Evolutionary conservation across 2,329 filamentous ascomycete species (phyloP), one percentile per base, ranked within the genome.

Genomic region (Endothia cerciana): DNA sequence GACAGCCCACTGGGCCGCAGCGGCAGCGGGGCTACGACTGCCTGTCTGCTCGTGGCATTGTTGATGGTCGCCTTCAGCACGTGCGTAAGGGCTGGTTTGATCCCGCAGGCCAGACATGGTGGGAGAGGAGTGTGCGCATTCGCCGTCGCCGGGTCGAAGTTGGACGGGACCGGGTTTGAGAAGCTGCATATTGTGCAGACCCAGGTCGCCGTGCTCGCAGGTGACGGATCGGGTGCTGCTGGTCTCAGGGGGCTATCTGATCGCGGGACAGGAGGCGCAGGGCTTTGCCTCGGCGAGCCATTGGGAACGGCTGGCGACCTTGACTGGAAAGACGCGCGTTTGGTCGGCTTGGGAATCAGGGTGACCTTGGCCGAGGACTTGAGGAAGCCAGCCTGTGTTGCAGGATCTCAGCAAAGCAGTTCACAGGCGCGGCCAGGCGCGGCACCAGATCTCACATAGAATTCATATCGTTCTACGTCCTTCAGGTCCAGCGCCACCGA

Each of bases 311-410:
- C 81, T 1, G 85, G 76, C 49, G 83, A 82, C 70, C 85, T 80
- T 62, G 83, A 82, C 70, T 87, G 80, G 69, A 89, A 77, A 17
- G 87, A 85, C 19, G 87, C 81, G 69, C 87, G 85, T 76, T 91
- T 96, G 19, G 84, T 78, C 1, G 91, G 87, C 73, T 97, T 98
- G 0, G 94, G 92, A 69, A 93, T 87, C 63, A 99, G 80, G 1
- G 92, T 97, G 70, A 99, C 88, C 79, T 99, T 99, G 7, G 95
- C 82, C 1, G 95, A 98, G 0, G 95, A 98, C 75, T 97, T 97
- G 53, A 98, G 81, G 72, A 99, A 98, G 38, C 95, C 92, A 49
- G 92, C 92, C 90, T 93, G 70, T 22, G 60, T 5, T 56, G 22
- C 6, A 22, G 45, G 64, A 62, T 69, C 62, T 75, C 65, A 76